Percentiles rank a stretch among this genome's conserved stretches.
These are phyloP conservation scores for Fulvia fulva DNA, from an alignment of 2,329 filamentous ascomycete genomes.

Conservation along the genomic window DNA sequence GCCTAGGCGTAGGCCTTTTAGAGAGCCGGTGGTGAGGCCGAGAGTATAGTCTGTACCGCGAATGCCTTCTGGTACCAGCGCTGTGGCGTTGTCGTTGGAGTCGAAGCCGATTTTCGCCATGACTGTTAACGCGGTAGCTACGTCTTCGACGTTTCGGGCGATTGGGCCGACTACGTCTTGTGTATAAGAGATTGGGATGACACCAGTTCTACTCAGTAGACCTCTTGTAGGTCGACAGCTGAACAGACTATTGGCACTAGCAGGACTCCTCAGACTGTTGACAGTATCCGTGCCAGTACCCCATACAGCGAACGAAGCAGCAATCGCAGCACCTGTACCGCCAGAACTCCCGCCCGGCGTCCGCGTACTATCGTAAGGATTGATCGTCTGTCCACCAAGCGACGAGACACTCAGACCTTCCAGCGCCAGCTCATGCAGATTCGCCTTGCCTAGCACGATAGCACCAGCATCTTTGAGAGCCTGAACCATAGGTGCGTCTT, in stretches of 20 bases:
- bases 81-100: slow-evolving; percentile 50
- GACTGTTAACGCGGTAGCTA: slow-evolving; percentile 31
- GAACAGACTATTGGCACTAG: slow-evolving; percentile 58
- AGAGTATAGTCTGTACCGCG: slow-evolving; percentile 47
- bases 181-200: slow-evolving; percentile 33
- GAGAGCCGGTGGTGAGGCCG: slow-evolving; percentile 33
- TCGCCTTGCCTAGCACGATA: slow-evolving; percentile 33
- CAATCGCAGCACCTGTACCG: slow-evolving; percentile 59
- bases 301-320: slow-evolving; percentile 54
- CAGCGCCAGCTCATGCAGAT: slow-evolving; percentile 59
- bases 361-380: slow-evolving; percentile 62
- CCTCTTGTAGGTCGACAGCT: slow-evolving; percentile 51
- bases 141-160: slow-evolving; percentile 30
- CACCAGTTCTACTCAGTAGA: slow-evolving; percentile 26
- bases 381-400: slow-evolving; percentile 60
- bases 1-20: slow-evolving; percentile 46
- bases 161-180: slow-evolving; percentile 34
- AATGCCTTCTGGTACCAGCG: slow-evolving; percentile 42
- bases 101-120: slow-evolving; percentile 51
- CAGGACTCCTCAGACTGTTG: slow-evolving; percentile 59
- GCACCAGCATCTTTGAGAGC: slow-evolving; percentile 33
- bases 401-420: slow-evolving; percentile 62
- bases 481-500: slow-evolving; percentile 30
- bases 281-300: slow-evolving; percentile 41
- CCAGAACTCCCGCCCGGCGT: slow-evolving; percentile 64